A percentile compares a stretch with the other conserved stretches of the same genome.
phyloP scores from a whole-genome alignment of 75 land plant species.

The Adiantum capillusveneris region DNA sequence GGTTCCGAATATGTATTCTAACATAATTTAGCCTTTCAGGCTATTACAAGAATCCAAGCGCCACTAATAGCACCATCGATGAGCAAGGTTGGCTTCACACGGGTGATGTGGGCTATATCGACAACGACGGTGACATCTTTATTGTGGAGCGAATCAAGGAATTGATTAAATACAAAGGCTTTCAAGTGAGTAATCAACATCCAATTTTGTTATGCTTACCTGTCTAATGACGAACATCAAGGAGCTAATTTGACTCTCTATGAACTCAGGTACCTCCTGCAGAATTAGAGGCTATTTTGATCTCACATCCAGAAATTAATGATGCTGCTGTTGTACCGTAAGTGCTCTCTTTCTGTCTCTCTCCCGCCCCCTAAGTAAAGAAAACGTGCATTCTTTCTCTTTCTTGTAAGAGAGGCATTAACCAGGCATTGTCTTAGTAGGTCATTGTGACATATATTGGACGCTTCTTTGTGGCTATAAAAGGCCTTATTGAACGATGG shows the following conservation, averaged over 20 bases:
- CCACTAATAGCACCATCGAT: constrained; percentile 62
- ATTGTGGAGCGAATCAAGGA: constrained; percentile 90
- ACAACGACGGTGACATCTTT: constrained; percentile 88
- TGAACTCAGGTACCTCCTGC: constrained; percentile 66
- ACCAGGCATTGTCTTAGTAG: no score
- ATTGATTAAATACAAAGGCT: constrained; percentile 95
- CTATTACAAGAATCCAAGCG: constrained; percentile 63
- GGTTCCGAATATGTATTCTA: no score
- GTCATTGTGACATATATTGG: no score
- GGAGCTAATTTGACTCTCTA: no score
- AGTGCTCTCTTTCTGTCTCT: constrained; percentile 8
- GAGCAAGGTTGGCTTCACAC: constrained; percentile 86
- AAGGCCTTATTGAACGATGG: not conserved
- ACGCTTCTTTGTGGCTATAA: no score
- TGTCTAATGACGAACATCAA: not conserved
- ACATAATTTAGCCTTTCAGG: constrained; percentile 26
- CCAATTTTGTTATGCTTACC: not conserved
- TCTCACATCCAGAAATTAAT: constrained; percentile 50
- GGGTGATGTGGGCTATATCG: constrained; percentile 91
- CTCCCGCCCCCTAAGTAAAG: no score
- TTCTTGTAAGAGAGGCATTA: no score
- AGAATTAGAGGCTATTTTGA: constrained; percentile 62
- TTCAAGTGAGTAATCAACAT: constrained; percentile 45
- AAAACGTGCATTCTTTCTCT: no score
- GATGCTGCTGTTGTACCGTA: constrained; percentile 68